phyloP scores from a whole-genome alignment of 495 filamentous ascomycete species.

The Podospora australis region DNA sequence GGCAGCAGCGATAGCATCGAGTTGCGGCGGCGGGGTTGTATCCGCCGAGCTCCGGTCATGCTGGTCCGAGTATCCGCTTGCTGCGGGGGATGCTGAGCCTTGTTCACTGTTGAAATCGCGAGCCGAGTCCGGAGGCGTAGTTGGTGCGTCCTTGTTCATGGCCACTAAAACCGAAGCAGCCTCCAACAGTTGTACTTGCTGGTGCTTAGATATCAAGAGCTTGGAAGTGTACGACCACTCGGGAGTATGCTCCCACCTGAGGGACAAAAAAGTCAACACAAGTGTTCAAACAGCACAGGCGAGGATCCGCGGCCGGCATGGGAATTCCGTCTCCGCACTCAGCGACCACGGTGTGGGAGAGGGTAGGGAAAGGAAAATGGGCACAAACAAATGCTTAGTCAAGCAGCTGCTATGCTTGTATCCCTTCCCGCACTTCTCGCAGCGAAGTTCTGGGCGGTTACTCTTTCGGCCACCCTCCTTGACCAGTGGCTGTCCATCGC shows the following conservation, averaged over 20 bases:
- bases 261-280: conserved; percentile 42
- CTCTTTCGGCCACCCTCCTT: conserved; percentile 68
- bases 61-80: conserved; percentile 69
- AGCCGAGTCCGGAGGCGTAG: conserved; percentile 51
- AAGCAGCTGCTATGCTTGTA: conserved; percentile 99
- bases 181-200: conserved; percentile 96
- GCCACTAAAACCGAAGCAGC: conserved; percentile 88
- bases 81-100: conserved; percentile 73
- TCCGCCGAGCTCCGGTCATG: conserved; percentile 64
- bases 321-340: conserved; percentile 18
- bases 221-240: conserved; percentile 98
- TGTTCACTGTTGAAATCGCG: conserved; percentile 66
- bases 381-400: conserved; percentile 99
- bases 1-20: conserved; percentile 35
- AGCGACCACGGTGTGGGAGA: conserved; percentile 33
- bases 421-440: conserved; percentile 97
- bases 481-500: conserved; percentile 72
- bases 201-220: conserved; percentile 96
- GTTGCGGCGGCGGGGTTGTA: conserved; percentile 62
- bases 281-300: conserved; percentile 19
- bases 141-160: conserved; percentile 60
- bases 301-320: conserved; percentile 14
- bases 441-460: conserved; percentile 78
- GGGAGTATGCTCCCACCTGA: conserved; percentile 98
- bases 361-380: conserved; percentile 45